Evolutionary conservation across 1,139 yeast species (phyloP), one percentile per base, ranked within the genome.

Genomic region (Debaryomyces nepalensis): DNA sequence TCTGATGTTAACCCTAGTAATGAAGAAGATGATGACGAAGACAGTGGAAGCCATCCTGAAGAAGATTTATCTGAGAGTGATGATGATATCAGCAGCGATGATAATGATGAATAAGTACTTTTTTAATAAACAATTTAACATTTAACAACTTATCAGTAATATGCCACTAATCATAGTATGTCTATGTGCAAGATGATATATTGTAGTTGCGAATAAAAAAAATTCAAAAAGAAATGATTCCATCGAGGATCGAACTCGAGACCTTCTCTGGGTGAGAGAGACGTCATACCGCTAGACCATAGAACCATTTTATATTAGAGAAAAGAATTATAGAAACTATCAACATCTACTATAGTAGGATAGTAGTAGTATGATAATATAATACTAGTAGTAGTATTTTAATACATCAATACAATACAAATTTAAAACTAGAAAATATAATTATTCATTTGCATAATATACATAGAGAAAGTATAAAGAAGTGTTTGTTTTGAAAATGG

Each of bases 1-100:
- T 58, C 70, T 2, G 73, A 70, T 32, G 79, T 72, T 18, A 71
- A 73, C 42, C 77, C 77, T 2, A 63, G 61, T 34, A 63, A 62
- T 24, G 77, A 70, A 10, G 82, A 82, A 39, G 89, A 84, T 35
- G 85, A 83, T 45, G 87, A 81, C 43, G 90, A 84, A 38, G 75
- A 71, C 43, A 66, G 70, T 36, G 54, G 48, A 19, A 54, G 65
- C 49, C 58, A 67, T 34, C 64, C 47, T 9, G 68, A 62, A 4
- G 67, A 60, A 16, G 64, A 58, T 39, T 64, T 64, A 37, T 52
- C 59, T 9, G 61, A 64, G 2, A 50, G 53, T 32, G 66, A 61
- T 33, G 71, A 68, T 18, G 68, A 66, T 50, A 63, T 66, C 48
- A 35, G 36, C 4, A 36, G 45, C 8, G 41, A 45, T 20, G 45